phyloP scores from a whole-genome alignment of 345 rosid species.

The Pistacia integerrima region DNA sequence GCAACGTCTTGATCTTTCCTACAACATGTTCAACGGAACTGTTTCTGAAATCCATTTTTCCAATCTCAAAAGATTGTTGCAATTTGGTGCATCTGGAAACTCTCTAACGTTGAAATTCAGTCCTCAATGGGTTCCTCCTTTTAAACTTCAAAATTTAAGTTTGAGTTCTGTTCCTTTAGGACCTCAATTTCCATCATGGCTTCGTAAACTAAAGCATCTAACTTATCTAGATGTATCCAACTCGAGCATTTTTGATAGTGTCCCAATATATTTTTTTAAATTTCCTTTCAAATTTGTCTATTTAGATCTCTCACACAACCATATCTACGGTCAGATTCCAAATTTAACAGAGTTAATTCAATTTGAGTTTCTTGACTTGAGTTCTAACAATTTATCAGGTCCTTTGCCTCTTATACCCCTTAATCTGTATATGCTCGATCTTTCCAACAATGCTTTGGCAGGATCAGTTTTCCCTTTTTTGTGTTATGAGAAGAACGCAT shows the following conservation, averaged over 20 bases:
- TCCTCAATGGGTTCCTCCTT: too few relatives aligned
- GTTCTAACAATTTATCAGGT: conserved; percentile 24
- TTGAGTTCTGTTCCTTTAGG: too few relatives aligned
- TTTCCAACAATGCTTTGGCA: not conserved
- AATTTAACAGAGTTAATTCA: not conserved
- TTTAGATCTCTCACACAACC: conserved; percentile 34
- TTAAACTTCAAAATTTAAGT: too few relatives aligned
- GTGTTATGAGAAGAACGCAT: conserved; percentile 14
- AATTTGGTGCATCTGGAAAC: not conserved
- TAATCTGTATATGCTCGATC: not conserved
- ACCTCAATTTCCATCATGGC: too few relatives aligned
- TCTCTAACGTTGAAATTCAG: too few relatives aligned
- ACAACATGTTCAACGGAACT: not conserved
- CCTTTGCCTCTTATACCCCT: conserved; percentile 22
- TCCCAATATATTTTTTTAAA: too few relatives aligned
- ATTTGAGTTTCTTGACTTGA: conserved; percentile 21
- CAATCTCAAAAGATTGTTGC: conserved; percentile 29
- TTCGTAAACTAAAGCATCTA: too few relatives aligned
- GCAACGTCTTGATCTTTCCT: not conserved
- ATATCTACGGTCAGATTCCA: conserved; percentile 27
- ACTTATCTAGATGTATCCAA: too few relatives aligned
- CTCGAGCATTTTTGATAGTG: too few relatives aligned
- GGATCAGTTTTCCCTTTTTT: conserved; percentile 14
- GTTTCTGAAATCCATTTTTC: conserved; percentile 27
- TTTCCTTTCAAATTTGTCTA: too few relatives aligned